Evolutionary conservation across 192 early-diverging fungal genomes (phyloP).

Genomic region (Globomyces pollinis-pini): DNA sequence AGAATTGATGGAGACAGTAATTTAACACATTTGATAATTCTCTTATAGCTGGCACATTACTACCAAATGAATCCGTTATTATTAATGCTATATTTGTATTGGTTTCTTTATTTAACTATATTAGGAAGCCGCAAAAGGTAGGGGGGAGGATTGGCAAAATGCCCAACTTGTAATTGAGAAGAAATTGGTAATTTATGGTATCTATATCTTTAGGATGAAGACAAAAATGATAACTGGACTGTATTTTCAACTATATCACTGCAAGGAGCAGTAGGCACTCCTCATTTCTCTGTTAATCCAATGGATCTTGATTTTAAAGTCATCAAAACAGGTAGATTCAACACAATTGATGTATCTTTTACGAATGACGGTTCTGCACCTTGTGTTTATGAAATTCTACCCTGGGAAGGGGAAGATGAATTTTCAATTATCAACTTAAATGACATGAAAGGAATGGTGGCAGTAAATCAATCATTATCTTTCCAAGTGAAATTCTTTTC

Average conservation of each 20-base stretch:
- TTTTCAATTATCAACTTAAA: not conserved
- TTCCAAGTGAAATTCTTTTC: not conserved
- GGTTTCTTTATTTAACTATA: no score
- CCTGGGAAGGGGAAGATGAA: not conserved
- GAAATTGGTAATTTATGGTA: not conserved
- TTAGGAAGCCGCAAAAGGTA: slow-evolving; percentile 34
- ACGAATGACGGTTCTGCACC: slow-evolving; percentile 24
- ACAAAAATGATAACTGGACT: slow-evolving; percentile 24
- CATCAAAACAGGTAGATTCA: slow-evolving; percentile 14
- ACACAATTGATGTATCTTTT: slow-evolving; percentile 14
- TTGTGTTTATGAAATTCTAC: not conserved
- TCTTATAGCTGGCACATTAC: slow-evolving; percentile 30
- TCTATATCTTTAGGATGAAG: slow-evolving; percentile 1
- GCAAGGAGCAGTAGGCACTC: slow-evolving; percentile 39
- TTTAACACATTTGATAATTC: not conserved
- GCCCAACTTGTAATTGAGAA: slow-evolving; percentile 42
- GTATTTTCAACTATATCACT: slow-evolving; percentile 36
- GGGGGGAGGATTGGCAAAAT: slow-evolving; percentile 48
- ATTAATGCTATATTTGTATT: slow-evolving; percentile 38
- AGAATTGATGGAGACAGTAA: slow-evolving; percentile 1
- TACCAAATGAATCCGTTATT: slow-evolving; percentile 19
- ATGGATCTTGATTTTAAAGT: slow-evolving; percentile 34
- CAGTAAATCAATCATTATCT: not conserved
- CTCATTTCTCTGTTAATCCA: slow-evolving; percentile 31
- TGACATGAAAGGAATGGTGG: not conserved